A percentile compares a stretch with the other conserved stretches of the same genome.
These are phyloP conservation scores for Talaromyces pinophilus DNA, from an alignment of 2,329 filamentous ascomycete species.

Conservation along the genomic window DNA sequence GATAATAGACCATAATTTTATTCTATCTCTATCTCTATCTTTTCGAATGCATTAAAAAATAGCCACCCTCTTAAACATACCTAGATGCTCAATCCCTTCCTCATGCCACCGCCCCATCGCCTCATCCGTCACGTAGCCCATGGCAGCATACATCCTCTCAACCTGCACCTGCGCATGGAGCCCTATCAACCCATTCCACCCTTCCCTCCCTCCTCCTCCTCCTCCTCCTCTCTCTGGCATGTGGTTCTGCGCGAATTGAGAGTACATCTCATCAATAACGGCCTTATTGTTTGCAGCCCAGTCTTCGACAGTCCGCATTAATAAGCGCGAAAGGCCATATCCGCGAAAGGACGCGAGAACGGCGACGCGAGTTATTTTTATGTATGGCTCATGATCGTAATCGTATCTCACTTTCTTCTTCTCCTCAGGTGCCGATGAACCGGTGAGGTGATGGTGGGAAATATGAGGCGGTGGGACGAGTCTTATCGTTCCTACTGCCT, in stretches of 20 bases:
- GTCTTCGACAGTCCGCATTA: conserved; percentile 67
- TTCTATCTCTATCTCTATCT: background rate
- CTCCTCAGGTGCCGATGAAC: too few relatives aligned
- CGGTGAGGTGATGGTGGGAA: conserved; percentile 49
- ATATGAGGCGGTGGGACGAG: conserved; percentile 78
- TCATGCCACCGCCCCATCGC: conserved; percentile 76
- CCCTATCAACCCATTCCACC: conserved; percentile 74
- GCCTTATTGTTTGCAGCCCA: conserved; percentile 66
- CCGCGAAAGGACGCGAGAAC: conserved; percentile 67
- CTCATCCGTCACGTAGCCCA: conserved; percentile 74
- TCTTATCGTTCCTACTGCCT: conserved; percentile 72
- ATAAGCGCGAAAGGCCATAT: conserved; percentile 62
- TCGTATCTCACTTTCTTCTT: conserved; percentile 24
- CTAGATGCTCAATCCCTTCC: conserved; percentile 80
- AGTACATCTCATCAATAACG: conserved; percentile 40
- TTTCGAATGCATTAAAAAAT: background rate
- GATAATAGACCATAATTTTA: conserved; percentile 2
- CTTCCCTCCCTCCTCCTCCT: conserved; percentile 43
- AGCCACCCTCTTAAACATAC: conserved; percentile 68
- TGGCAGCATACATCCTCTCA: conserved; percentile 64
- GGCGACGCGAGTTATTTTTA: conserved; percentile 79
- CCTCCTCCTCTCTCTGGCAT: conserved; percentile 43
- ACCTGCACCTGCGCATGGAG: conserved; percentile 75
- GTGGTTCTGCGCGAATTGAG: conserved; percentile 17
- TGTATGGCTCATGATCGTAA: conserved; percentile 67